phyloP scores from a whole-genome alignment of 225 moss, liverwort and hornwort species.

The Pleurozium schreberi region DNA sequence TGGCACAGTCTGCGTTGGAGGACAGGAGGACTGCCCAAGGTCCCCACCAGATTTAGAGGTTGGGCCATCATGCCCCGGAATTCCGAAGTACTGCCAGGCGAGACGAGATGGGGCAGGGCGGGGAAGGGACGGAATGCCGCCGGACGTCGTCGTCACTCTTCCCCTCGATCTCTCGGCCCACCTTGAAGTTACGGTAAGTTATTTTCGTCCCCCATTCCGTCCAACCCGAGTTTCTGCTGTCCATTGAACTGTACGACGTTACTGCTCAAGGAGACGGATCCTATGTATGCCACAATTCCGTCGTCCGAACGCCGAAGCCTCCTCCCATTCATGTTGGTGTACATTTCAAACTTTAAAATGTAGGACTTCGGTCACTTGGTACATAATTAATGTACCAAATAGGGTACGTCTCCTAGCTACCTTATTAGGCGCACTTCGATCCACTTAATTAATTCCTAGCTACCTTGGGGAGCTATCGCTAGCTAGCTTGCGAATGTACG shows the following conservation, averaged over 20 bases:
- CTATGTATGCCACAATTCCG: not conserved
- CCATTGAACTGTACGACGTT: not conserved
- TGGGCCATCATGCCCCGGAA: not conserved
- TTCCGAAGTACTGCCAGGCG: not conserved
- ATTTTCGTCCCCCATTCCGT: not conserved
- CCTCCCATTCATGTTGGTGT: not conserved
- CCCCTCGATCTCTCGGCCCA: not conserved
- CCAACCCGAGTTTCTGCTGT: not conserved
- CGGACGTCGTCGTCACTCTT: not conserved
- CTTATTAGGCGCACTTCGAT: not conserved
- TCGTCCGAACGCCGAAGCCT: too few species aligned
- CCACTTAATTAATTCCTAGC: not conserved
- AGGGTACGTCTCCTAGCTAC: too few species aligned
- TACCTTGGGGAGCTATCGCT: not conserved
- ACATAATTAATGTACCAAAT: not conserved
- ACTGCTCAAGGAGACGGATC: too few species aligned
- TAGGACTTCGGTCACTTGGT: not conserved
- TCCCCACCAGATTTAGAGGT: not conserved
- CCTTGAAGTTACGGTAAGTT: too few species aligned
- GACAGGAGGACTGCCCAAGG: not conserved
- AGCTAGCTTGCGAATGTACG: not conserved
- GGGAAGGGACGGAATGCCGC: not conserved
- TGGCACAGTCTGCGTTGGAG: not conserved
- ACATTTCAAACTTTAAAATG: not conserved
- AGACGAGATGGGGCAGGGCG: not conserved